These are phyloP conservation scores for Physaria fendleri DNA, from an alignment of 345 rosid species.

Conservation along the genomic window DNA sequence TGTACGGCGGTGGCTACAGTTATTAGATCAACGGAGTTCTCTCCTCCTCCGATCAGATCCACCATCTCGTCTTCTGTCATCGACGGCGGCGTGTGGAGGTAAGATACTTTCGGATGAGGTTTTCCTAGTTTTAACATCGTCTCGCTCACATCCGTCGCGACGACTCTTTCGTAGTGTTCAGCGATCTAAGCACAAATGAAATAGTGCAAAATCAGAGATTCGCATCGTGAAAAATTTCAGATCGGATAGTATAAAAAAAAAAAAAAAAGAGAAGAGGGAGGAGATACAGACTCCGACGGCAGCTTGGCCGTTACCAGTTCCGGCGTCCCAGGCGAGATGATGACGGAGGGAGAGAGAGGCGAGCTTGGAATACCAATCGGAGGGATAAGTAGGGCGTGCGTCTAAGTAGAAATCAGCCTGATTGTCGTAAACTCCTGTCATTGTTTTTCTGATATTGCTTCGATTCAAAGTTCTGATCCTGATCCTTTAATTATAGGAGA, in stretches of 20 bases:
- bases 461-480: neutral
- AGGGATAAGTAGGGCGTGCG: conserved; percentile 53
- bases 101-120: conserved; percentile 24
- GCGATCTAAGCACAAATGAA: conserved; percentile 19
- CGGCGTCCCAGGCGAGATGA: conserved; percentile 60
- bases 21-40: conserved; percentile 34
- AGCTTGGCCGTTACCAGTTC: conserved; percentile 75
- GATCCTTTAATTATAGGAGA: neutral
- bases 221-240: neutral
- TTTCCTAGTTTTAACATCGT: conserved; percentile 14
- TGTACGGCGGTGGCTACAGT: conserved; percentile 52
- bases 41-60: conserved; percentile 21
- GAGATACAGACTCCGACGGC: conserved; percentile 39
- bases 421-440: conserved; percentile 51
- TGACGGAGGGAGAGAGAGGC: conserved; percentile 41
- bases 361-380: conserved; percentile 51
- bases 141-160: conserved; percentile 32
- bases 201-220: neutral
- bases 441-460: neutral
- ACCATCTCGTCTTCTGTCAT: conserved; percentile 31
- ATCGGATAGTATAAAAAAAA: neutral
- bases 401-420: conserved; percentile 52
- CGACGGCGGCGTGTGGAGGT: conserved; percentile 26
- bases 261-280: neutral
- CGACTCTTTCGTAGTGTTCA: conserved; percentile 22